phyloP scores from a whole-genome alignment of 148 eudicot species.

The Rhododendron kiyosumense region DNA sequence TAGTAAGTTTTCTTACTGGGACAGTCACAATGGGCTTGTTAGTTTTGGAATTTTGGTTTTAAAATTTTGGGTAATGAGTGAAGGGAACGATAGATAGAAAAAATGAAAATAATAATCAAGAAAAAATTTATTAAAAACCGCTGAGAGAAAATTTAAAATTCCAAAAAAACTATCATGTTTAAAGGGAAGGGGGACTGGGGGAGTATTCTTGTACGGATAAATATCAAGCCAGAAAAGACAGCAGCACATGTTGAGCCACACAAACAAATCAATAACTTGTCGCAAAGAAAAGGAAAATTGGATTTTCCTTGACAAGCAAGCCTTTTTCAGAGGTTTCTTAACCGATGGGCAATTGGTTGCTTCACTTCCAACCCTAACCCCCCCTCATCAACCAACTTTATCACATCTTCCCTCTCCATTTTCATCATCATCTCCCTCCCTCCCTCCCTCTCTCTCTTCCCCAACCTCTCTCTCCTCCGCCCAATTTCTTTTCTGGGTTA shows the following conservation, averaged over 20 bases:
- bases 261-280: neutral
- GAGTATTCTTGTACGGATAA: neutral
- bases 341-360: conserved; percentile 18
- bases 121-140: too few relatives aligned
- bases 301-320: conserved; percentile 28
- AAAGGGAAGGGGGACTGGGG: neutral
- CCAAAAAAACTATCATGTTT: too few relatives aligned
- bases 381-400: neutral
- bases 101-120: too few relatives aligned
- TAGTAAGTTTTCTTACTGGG: too few relatives aligned
- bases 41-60: too few relatives aligned
- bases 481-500: neutral
- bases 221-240: neutral
- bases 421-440: neutral
- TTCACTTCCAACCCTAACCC: conserved; percentile 11
- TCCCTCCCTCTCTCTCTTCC: neutral
- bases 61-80: too few relatives aligned
- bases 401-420: neutral
- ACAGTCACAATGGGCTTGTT: too few relatives aligned
- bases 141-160: too few relatives aligned
- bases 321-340: conserved; percentile 20
- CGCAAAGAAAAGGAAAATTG: neutral
- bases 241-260: neutral
- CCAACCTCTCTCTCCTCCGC: neutral
- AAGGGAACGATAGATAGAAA: too few relatives aligned